Base-by-base conservation (phyloP, 768 basidiomycete species). In the Lactarius quietus region DNA sequence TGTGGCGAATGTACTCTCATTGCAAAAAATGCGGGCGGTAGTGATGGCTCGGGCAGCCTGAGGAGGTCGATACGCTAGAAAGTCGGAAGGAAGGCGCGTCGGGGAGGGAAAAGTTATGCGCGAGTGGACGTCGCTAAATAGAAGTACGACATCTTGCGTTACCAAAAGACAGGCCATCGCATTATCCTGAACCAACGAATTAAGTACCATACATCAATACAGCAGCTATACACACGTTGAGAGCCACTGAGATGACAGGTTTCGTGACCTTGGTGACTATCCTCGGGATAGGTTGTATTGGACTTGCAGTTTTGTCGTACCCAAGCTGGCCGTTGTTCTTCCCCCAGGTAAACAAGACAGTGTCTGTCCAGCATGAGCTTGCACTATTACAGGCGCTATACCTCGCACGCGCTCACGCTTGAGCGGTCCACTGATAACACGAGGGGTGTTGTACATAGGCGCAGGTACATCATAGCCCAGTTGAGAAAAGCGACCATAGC, bases 281-380 rank as follows among this genome's bases (percentile, higher is more conserved):
- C 33, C 93, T 83, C 0, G 95, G 95, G 2, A 84, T 72, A 6
- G 90, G 73, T 74, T 96, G 94, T 1, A 90, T 78, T 0, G 90
- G 87, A 62, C 89, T 90, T 1, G 88, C 79, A 18, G 77, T 75
- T 72, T 85, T 90, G 67, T 93, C 89, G 69, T 95, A 95, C 1
- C 95, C 95, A 4, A 98, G 81, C 74, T 99, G 97, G 0, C 97
- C 97, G 48, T 82, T 83, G 74, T 98, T 97, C 29, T 89, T 92
- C 0, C 97, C 97, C 95, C 95, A 98, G 0, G 93, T 93, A 74
- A 83, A 95, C 2, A 93, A 83, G 51, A 85, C 78, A 12, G 70
- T 70, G 5, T 78, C 77, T 0, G 93, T 95, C 92, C 93, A 97
- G 75, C 93, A 95, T 6, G 87, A 93, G 17, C 92, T 94, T 18